These are phyloP conservation scores for Yamadazyma atlantica DNA, from an alignment of 1,139 yeast genomes.

Conservation along the genomic window DNA sequence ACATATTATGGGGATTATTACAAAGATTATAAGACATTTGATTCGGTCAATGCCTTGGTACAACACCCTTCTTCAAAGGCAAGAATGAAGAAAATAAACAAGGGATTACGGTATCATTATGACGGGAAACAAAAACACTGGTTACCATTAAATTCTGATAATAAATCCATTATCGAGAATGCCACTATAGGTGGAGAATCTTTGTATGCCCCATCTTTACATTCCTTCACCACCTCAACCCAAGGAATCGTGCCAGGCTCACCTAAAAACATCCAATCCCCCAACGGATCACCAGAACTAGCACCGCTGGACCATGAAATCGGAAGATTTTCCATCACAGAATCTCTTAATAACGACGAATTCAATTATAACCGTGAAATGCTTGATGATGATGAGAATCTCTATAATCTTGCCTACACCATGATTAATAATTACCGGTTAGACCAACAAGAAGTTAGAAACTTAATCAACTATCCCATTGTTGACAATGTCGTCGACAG, in stretches of 20 bases:
- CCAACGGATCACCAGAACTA: conserved; percentile 27
- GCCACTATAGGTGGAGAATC: conserved; percentile 16
- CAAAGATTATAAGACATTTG: conserved; percentile 75
- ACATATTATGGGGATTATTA: conserved; percentile 77
- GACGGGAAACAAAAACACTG: conserved; percentile 85
- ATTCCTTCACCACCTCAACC: conserved; percentile 35
- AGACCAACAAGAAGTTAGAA: conserved; percentile 36
- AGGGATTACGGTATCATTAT: conserved; percentile 78
- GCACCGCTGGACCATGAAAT: conserved; percentile 12
- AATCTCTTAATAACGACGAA: conserved; percentile 26
- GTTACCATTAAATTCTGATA: conserved; percentile 49
- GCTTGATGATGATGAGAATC: conserved; percentile 43
- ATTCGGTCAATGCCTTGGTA: conserved; percentile 69
- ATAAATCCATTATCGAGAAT: conserved; percentile 17
- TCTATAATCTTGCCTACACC: conserved; percentile 33
- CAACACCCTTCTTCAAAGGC: conserved; percentile 70
- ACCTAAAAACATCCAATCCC: conserved; percentile 22
- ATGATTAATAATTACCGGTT: conserved; percentile 41
- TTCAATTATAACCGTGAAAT: conserved; percentile 33
- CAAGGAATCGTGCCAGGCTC: conserved; percentile 33
- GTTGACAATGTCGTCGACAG: conserved; percentile 45
- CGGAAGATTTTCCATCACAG: conserved; percentile 24
- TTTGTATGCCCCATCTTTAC: conserved; percentile 31
- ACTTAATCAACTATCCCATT: conserved; percentile 42
- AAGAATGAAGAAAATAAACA: conserved; percentile 69